phyloP scores from a whole-genome alignment of 768 basidiomycete species.

The Sutorius australiensis region DNA sequence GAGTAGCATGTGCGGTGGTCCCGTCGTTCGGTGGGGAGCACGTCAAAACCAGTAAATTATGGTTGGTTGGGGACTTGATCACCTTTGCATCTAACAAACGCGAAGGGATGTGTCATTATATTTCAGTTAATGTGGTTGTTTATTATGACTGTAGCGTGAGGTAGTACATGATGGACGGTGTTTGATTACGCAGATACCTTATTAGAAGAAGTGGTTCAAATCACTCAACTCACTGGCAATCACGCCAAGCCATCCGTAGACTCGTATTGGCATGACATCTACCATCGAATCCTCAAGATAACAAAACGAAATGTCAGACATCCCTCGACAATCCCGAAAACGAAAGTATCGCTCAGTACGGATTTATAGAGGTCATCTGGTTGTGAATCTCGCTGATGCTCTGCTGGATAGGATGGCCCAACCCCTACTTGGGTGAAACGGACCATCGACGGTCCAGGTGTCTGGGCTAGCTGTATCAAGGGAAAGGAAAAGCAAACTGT shows the following conservation, averaged over 20 bases:
- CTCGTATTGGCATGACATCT: neutral
- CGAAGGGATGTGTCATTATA: slow-evolving; percentile 20
- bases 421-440: slow-evolving; percentile 63
- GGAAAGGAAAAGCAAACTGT: slow-evolving; percentile 79
- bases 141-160: slow-evolving; percentile 10
- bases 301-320: slow-evolving; percentile 18
- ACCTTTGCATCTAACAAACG: slow-evolving; percentile 2
- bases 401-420: slow-evolving; percentile 48
- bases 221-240: neutral
- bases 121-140: slow-evolving; percentile 24
- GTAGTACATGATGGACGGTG: neutral
- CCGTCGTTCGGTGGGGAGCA: neutral
- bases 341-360: slow-evolving; percentile 53
- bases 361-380: neutral
- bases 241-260: neutral
- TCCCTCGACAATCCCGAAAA: slow-evolving; percentile 30
- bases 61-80: neutral
- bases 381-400: slow-evolving; percentile 1
- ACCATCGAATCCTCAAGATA: neutral
- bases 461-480: slow-evolving; percentile 85
- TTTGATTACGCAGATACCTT: slow-evolving; percentile 19
- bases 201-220: neutral
- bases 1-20: slow-evolving; percentile 24
- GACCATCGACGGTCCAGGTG: slow-evolving; percentile 72
- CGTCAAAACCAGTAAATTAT: neutral